Evolutionary conservation across 2,329 filamentous ascomycete species (phyloP).

Genomic region (Trichoderma harzianum): DNA sequence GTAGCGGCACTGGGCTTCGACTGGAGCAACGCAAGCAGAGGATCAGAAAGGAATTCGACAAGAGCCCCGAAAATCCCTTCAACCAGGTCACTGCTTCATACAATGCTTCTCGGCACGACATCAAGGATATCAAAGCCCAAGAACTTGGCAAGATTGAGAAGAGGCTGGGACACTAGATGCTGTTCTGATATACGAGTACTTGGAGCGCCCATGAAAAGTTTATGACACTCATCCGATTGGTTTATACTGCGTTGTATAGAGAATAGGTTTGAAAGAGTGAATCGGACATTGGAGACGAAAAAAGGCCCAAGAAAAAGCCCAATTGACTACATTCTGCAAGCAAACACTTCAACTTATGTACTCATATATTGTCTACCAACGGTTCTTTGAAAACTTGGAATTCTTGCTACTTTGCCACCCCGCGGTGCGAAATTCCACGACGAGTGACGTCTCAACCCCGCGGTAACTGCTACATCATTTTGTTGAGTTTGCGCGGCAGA

Average conservation of each 20-base stretch:
- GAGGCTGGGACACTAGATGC: constrained; percentile 47
- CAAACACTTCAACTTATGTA: neutral
- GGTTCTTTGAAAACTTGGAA: neutral
- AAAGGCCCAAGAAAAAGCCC: neutral
- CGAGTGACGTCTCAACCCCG: constrained; percentile 15
- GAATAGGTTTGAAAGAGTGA: neutral
- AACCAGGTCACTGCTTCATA: constrained; percentile 77
- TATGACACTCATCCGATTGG: neutral
- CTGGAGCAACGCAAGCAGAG: constrained; percentile 80
- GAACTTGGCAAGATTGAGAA: constrained; percentile 75
- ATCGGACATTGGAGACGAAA: neutral
- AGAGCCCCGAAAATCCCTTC: constrained; percentile 91
- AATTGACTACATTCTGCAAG: neutral
- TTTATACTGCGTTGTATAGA: constrained; percentile 1
- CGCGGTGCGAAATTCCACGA: constrained; percentile 16
- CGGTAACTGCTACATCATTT: neutral
- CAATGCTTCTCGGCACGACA: constrained; percentile 75
- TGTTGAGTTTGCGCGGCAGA: constrained; percentile 21
- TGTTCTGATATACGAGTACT: neutral
- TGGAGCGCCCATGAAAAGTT: neutral
- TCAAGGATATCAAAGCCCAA: constrained; percentile 59
- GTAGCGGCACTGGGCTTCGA: constrained; percentile 66
- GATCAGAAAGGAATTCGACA: constrained; percentile 90
- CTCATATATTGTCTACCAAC: neutral
- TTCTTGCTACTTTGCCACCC: neutral